phyloP scores from a whole-genome alignment of 495 filamentous ascomycete genomes.

The Tirmania nivea region DNA sequence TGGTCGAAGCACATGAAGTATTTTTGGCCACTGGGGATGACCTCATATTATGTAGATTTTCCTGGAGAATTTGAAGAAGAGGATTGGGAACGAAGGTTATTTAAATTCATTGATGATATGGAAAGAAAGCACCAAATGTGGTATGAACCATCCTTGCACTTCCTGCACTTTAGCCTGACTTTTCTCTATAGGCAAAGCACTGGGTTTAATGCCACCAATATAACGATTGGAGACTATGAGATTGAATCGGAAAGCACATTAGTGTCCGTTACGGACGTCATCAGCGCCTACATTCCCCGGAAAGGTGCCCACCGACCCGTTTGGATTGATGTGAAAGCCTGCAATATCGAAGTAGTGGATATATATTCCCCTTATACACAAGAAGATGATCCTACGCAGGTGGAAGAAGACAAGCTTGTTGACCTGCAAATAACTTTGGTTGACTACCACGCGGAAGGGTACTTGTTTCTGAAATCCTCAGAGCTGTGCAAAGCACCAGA shows the following conservation, averaged over 20 bases:
- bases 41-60: slow-evolving; percentile 2
- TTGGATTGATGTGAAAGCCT: slow-evolving; percentile 13
- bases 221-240: slow-evolving; percentile 7
- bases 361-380: not conserved
- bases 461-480: slow-evolving; percentile 14
- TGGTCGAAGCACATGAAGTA: slow-evolving; percentile 5
- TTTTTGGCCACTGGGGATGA: slow-evolving; percentile 1
- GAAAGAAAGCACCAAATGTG: not conserved
- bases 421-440: slow-evolving; percentile 11
- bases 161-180: too few species aligned
- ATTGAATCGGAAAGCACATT: slow-evolving; percentile 2
- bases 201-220: slow-evolving; percentile 9
- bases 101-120: slow-evolving; percentile 5
- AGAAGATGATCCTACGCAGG: slow-evolving; percentile 3
- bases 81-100: slow-evolving; percentile 8
- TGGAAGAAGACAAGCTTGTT: slow-evolving; percentile 4
- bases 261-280: slow-evolving; percentile 10
- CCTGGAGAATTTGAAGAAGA: slow-evolving; percentile 9
- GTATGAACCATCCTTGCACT: too few species aligned
- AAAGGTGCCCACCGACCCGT: slow-evolving; percentile 7
- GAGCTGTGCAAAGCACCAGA: slow-evolving; percentile 1
- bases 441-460: slow-evolving; percentile 8
- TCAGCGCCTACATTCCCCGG: slow-evolving; percentile 15
- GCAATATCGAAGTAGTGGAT: slow-evolving; percentile 1
- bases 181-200: slow-evolving; percentile 2